A percentile compares a stretch with the other conserved stretches of the same genome.
Evolutionary conservation across 352 stramenopile genomes (phyloP).

Genomic region (Pythium vanterpoolii): DNA sequence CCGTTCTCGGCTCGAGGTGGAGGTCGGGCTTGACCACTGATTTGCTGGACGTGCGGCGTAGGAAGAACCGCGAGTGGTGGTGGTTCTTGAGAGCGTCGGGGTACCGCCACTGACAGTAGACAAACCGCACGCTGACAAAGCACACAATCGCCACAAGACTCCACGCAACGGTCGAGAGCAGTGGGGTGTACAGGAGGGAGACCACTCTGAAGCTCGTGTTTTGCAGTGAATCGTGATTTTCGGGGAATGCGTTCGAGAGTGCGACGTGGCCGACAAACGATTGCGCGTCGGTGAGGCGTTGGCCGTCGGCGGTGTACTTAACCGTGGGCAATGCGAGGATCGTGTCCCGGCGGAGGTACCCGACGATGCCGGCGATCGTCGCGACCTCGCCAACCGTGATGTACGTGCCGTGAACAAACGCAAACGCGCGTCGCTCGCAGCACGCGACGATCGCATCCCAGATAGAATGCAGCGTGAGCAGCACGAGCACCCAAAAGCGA

Average conservation of each 20-base stretch:
- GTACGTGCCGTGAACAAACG: slow-evolving; percentile 22
- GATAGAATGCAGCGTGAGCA: slow-evolving; percentile 19
- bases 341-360: neutral
- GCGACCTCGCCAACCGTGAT: slow-evolving; percentile 23
- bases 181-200: slow-evolving; percentile 15
- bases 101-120: slow-evolving; percentile 11
- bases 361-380: slow-evolving; percentile 15
- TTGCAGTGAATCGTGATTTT: slow-evolving; percentile 23
- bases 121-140: slow-evolving; percentile 3
- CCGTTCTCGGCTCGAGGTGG: neutral
- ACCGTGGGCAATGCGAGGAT: slow-evolving; percentile 13
- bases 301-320: slow-evolving; percentile 14
- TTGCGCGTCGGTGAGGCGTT: slow-evolving; percentile 11
- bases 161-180: slow-evolving; percentile 5
- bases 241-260: slow-evolving; percentile 20
- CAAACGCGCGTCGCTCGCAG: slow-evolving; percentile 17
- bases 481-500: slow-evolving; percentile 31
- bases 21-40: slow-evolving; percentile 19
- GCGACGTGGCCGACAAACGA: slow-evolving; percentile 15
- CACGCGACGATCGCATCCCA: slow-evolving; percentile 24
- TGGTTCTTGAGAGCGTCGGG: slow-evolving; percentile 8
- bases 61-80: slow-evolving; percentile 15
- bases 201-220: slow-evolving; percentile 14
- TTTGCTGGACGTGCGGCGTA: slow-evolving; percentile 13
- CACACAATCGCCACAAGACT: slow-evolving; percentile 16